Percentiles rank a stretch among this genome's conserved stretches.
These are phyloP conservation scores for Saccharomycopsis crataegensis DNA, from an alignment of 1,139 yeast species.

Conservation along the genomic window DNA sequence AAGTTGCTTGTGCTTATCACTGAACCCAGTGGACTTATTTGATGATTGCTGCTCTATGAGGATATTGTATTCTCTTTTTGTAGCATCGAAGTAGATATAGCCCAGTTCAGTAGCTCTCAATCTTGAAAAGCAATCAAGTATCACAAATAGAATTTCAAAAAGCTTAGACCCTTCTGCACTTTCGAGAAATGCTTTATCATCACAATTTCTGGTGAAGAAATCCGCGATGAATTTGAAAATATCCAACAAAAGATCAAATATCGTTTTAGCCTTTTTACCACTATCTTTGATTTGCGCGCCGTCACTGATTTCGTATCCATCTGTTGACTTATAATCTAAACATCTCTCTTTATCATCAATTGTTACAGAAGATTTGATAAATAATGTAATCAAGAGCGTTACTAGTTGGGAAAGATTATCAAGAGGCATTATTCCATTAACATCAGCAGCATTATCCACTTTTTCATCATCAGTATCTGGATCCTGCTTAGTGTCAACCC, in stretches of 20 bases:
- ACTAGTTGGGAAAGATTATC: neutral
- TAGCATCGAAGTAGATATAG: conserved; percentile 13
- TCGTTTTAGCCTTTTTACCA: neutral
- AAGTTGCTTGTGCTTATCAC: neutral
- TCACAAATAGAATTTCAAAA: conserved; percentile 11
- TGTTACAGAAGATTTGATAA: neutral
- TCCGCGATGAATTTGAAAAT: neutral
- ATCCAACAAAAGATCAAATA: neutral
- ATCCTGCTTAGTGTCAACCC: neutral
- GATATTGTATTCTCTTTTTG: conserved; percentile 12
- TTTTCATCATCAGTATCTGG: neutral
- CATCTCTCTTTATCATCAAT: neutral
- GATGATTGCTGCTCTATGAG: conserved; percentile 7
- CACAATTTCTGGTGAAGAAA: neutral
- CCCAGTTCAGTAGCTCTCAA: conserved; percentile 9
- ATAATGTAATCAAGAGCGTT: neutral
- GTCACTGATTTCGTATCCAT: no score
- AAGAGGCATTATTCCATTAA: neutral
- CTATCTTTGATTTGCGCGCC: conserved; percentile 1
- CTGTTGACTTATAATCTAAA: no score
- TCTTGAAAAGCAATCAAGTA: conserved; percentile 16
- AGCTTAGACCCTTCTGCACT: neutral
- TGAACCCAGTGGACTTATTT: neutral
- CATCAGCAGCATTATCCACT: neutral
- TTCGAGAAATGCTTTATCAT: neutral